phyloP scores from a whole-genome alignment of 2,329 filamentous ascomycete species.

The Cladosporium sp. region DNA sequence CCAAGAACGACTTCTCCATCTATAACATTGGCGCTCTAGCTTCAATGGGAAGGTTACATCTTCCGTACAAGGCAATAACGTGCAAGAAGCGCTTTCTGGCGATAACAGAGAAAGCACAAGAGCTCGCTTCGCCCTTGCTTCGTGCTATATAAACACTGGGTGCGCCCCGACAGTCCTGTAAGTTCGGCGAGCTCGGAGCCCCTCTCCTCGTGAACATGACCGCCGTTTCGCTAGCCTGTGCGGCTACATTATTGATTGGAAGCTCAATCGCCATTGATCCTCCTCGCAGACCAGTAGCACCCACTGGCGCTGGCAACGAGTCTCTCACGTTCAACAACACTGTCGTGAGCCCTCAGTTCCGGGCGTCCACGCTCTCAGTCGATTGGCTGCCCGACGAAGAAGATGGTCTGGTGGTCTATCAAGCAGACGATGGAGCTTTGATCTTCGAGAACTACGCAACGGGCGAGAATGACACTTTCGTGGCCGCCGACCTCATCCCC shows the following conservation, averaged over 20 bases:
- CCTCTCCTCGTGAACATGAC: neutral
- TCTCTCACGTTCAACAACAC: slow-evolving; percentile 58
- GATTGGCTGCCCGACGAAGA: slow-evolving; percentile 53
- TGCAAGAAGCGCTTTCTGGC: neutral
- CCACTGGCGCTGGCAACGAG: slow-evolving; percentile 50
- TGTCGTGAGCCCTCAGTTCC: slow-evolving; percentile 41
- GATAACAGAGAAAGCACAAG: neutral
- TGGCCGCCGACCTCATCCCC: slow-evolving; percentile 53
- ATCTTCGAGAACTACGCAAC: slow-evolving; percentile 58
- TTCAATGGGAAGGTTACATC: slow-evolving; percentile 11
- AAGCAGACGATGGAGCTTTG: slow-evolving; percentile 46
- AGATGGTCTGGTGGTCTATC: slow-evolving; percentile 58
- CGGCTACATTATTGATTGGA: neutral
- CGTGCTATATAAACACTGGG: neutral
- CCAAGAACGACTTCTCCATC: slow-evolving; percentile 3
- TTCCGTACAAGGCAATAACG: neutral
- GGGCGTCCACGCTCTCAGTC: slow-evolving; percentile 43
- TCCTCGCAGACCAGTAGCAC: slow-evolving; percentile 49
- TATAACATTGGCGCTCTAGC: slow-evolving; percentile 9
- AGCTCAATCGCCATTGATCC: slow-evolving; percentile 37
- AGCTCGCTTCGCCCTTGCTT: slow-evolving; percentile 4
- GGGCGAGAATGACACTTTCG: slow-evolving; percentile 50
- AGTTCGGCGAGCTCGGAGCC: neutral
- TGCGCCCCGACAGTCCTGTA: neutral
- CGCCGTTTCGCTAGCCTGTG: neutral